These are phyloP conservation scores for Bacidia rubella DNA, from an alignment of 495 filamentous ascomycete species.

Conservation along the genomic window DNA sequence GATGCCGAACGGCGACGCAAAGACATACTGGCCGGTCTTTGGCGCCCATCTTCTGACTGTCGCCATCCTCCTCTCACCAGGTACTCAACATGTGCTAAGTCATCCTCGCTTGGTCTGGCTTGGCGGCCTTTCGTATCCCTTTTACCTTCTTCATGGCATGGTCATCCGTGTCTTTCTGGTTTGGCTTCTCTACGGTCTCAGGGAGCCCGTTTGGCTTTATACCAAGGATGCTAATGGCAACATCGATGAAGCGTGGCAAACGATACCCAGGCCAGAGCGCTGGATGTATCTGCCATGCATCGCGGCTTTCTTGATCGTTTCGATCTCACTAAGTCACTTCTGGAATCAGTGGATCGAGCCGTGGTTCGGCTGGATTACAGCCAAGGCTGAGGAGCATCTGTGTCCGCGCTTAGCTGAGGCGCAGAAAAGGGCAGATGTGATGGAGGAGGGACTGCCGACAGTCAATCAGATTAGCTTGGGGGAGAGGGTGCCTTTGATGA, in stretches of 20 bases:
- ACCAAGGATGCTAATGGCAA: constrained; percentile 1
- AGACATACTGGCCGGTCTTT: constrained; percentile 13
- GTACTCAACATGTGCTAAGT: constrained; percentile 4
- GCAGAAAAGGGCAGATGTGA: neutral
- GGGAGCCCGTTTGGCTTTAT: constrained; percentile 2
- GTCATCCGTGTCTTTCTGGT: constrained; percentile 15
- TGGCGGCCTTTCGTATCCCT: constrained; percentile 13
- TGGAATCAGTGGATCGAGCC: constrained; percentile 15
- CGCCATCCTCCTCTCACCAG: constrained; percentile 6
- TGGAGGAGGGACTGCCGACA: constrained; percentile 2
- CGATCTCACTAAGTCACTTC: constrained; percentile 6
- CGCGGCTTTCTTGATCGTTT: constrained; percentile 6
- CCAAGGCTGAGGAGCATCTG: constrained; percentile 9
- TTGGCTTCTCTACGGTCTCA: constrained; percentile 17
- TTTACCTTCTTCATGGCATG: constrained; percentile 19
- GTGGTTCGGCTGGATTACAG: constrained; percentile 7
- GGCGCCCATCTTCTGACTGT: constrained; percentile 14
- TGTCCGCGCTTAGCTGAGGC: neutral
- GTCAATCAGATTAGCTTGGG: neutral
- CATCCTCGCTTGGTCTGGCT: constrained; percentile 15
- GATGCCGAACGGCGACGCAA: constrained; percentile 3
- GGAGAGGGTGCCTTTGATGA: neutral
- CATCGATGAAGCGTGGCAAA: neutral
- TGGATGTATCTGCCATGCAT: constrained; percentile 9
- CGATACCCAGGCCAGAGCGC: constrained; percentile 7